Evolutionary conservation across 2,329 filamentous ascomycete species (phyloP).

Genomic region (Chrysoporthe deuterocubensis): DNA sequence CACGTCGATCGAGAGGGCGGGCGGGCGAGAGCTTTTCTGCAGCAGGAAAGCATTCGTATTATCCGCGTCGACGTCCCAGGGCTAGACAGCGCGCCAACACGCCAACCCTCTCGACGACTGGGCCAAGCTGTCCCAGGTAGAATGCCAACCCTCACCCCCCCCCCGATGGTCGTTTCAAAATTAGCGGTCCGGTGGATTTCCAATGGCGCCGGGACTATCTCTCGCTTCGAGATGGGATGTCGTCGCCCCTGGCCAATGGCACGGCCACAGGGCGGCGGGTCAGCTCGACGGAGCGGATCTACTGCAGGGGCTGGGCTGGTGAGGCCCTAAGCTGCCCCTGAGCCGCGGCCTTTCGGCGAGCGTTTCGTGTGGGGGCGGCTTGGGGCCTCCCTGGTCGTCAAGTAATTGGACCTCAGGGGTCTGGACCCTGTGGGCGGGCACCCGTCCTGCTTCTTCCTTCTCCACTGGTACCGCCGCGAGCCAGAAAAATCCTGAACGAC

Average conservation of each 20-base stretch:
- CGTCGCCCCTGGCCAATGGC: slow-evolving; percentile 19
- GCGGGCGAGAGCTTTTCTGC: not conserved
- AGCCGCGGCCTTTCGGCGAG: slow-evolving; percentile 14
- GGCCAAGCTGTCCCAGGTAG: not conserved
- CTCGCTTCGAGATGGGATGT: slow-evolving; percentile 12
- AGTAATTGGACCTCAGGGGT: slow-evolving; percentile 25
- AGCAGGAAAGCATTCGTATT: not conserved
- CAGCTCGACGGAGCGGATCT: slow-evolving; percentile 18
- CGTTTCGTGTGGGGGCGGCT: slow-evolving; percentile 26
- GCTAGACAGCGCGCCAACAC: not conserved
- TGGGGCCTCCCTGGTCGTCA: slow-evolving; percentile 17
- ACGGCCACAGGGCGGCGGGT: slow-evolving; percentile 11
- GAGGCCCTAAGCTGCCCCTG: slow-evolving; percentile 11
- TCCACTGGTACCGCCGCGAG: slow-evolving; percentile 11
- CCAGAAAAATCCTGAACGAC: not conserved
- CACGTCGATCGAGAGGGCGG: not conserved
- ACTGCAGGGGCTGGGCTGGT: slow-evolving; percentile 24
- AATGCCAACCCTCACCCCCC: not conserved
- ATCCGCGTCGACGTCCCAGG: not conserved
- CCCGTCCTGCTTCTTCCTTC: slow-evolving; percentile 20
- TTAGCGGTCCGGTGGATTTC: slow-evolving; percentile 8
- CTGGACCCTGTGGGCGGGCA: slow-evolving; percentile 11
- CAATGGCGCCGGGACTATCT: slow-evolving; percentile 8
- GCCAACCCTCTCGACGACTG: not conserved
- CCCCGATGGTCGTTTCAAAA: slow-evolving; percentile 8